Percentiles rank a stretch among this genome's conserved stretches.
These are phyloP conservation scores for Fistulinella cinereoalba DNA, from an alignment of 1,284 basidiomycete species.

Conservation along the genomic window DNA sequence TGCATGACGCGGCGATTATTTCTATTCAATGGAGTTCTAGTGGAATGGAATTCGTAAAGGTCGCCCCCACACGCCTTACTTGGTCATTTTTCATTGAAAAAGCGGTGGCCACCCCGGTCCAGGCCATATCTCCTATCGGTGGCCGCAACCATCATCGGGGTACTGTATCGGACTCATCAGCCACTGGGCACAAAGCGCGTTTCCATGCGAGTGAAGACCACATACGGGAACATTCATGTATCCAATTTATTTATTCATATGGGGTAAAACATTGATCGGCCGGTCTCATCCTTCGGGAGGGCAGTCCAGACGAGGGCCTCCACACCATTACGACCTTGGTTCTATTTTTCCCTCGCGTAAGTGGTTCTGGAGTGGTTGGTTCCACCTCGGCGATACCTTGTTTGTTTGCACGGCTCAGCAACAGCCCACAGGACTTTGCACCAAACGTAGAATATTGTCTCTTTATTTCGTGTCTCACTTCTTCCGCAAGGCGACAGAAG, in stretches of 20 bases:
- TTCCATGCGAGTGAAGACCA: conserved; percentile 8
- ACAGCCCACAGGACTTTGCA: not conserved
- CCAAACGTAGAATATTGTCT: conserved; percentile 6
- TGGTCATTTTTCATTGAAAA: conserved; percentile 29
- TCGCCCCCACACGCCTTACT: conserved; percentile 11
- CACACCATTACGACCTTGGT: conserved; percentile 1
- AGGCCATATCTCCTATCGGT: conserved; percentile 16
- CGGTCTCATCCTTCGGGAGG: conserved; percentile 1
- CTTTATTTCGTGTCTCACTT: conserved; percentile 6
- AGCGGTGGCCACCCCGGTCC: conserved; percentile 3
- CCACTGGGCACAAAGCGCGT: conserved; percentile 5
- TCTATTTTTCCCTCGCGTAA: conserved; percentile 9
- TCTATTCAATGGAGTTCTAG: conserved; percentile 15
- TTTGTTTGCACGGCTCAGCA: not conserved
- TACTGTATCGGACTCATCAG: conserved; percentile 9
- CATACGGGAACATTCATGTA: not conserved
- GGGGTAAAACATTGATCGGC: conserved; percentile 12
- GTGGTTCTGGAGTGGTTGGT: conserved; percentile 1
- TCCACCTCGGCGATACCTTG: conserved; percentile 18
- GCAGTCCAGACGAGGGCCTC: not conserved
- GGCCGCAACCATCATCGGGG: conserved; percentile 6
- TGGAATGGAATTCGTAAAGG: conserved; percentile 16
- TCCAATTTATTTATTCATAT: conserved; percentile 2
- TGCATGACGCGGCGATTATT: conserved; percentile 25
- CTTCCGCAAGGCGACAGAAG: conserved; percentile 1